Conservation (phyloP, 2,329 filamentous ascomycete species). For the Claviceps quebecensis region DNA sequence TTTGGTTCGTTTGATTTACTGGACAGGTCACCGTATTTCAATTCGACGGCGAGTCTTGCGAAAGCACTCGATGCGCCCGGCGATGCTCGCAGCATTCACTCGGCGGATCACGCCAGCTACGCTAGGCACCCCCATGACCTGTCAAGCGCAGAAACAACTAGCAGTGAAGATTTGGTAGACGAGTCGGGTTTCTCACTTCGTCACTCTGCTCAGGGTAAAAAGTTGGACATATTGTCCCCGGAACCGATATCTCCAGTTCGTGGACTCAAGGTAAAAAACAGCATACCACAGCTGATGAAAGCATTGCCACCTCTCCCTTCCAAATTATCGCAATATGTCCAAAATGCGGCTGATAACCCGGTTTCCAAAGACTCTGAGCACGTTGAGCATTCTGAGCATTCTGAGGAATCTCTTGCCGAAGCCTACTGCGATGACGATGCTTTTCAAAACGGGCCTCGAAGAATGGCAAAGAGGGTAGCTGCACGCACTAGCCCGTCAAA, state of each 20-base stretch:
- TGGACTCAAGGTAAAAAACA: constrained; percentile 32
- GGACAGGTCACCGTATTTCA: constrained; percentile 11
- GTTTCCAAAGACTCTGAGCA: background rate
- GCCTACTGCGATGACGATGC: background rate
- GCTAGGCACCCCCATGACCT: constrained; percentile 14
- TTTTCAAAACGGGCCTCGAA: background rate
- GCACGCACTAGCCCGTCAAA: constrained; percentile 10
- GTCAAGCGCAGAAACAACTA: constrained; percentile 12
- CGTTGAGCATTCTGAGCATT: background rate
- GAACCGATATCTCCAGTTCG: constrained; percentile 33
- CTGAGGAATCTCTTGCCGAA: background rate
- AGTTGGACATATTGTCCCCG: constrained; percentile 27
- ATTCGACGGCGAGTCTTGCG: constrained; percentile 6
- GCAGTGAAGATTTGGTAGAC: constrained; percentile 5
- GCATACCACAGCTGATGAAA: constrained; percentile 39
- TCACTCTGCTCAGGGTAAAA: constrained; percentile 4
- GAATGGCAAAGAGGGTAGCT: background rate
- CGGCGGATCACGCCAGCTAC: background rate
- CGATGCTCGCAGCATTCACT: constrained; percentile 2
- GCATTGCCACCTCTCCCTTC: constrained; percentile 32
- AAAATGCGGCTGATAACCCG: background rate
- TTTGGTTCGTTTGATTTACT: constrained; percentile 16
- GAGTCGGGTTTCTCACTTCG: constrained; percentile 2
- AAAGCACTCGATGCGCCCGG: background rate
- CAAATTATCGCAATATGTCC: constrained; percentile 7